Conservation (phyloP, 495 filamentous ascomycete species). For the Talaromyces proteolyticus region DNA sequence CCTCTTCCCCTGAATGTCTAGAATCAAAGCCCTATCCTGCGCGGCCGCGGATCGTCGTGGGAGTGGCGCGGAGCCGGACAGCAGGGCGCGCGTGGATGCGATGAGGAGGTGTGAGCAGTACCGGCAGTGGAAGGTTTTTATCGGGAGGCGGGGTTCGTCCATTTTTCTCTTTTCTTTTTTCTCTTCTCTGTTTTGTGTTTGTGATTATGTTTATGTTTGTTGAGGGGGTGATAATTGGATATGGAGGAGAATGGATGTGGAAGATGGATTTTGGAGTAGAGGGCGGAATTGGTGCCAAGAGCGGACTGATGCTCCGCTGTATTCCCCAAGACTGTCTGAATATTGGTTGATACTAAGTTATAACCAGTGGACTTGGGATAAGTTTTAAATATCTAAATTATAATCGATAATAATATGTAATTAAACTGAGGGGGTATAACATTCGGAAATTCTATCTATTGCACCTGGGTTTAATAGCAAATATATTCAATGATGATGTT, state of each 20-base stretch:
- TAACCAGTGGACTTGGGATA: no score
- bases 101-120: constrained; percentile 68
- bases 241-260: not conserved
- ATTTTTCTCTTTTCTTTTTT: not conserved
- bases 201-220: not conserved
- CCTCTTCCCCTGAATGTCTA: not conserved
- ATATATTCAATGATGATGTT: no score
- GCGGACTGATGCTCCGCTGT: no score
- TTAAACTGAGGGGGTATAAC: no score
- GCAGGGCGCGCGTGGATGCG: constrained; percentile 52
- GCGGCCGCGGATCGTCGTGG: constrained; percentile 34
- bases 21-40: not conserved
- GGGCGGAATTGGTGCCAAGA: no score
- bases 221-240: not conserved
- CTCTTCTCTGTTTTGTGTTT: not conserved
- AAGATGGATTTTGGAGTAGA: no score
- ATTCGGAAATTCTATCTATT: no score
- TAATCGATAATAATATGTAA: no score
- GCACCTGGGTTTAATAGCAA: no score
- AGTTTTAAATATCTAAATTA: no score
- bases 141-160: constrained; percentile 17
- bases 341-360: no score
- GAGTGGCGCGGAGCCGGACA: constrained; percentile 23
- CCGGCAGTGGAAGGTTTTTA: constrained; percentile 66
- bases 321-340: no score